phyloP scores from a whole-genome alignment of 129 eudicot genomes.

The Centrapalus pauciflorus region DNA sequence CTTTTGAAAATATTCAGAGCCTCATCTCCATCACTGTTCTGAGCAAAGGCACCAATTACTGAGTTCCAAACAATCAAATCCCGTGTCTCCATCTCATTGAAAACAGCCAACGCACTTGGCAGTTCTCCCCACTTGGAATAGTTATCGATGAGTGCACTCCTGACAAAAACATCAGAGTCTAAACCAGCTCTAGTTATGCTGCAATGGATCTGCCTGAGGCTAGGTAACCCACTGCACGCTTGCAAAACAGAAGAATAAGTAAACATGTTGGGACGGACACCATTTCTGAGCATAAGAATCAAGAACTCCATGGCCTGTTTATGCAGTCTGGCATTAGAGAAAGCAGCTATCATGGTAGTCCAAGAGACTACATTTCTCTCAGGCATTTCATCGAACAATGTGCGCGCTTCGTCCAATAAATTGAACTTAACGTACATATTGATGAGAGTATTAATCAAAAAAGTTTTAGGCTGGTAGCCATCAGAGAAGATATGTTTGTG shows the following conservation, averaged over 20 bases:
- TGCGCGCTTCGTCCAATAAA: constrained; percentile 44
- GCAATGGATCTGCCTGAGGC: constrained; percentile 58
- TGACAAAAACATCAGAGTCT: constrained; percentile 71
- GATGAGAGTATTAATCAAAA: constrained; percentile 48
- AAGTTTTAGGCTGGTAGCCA: constrained; percentile 64
- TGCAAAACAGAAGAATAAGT: constrained; percentile 64
- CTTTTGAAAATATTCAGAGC: constrained; percentile 56
- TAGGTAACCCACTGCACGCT: constrained; percentile 48
- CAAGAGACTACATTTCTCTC: constrained; percentile 74
- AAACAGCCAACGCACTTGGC: constrained; percentile 34
- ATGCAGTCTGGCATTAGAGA: constrained; percentile 37
- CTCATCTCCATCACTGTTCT: constrained; percentile 63
- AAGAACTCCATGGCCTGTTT: constrained; percentile 41
- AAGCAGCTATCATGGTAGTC: constrained; percentile 78
- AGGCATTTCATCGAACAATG: constrained; percentile 65
- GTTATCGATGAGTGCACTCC: constrained; percentile 68
- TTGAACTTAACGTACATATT: constrained; percentile 60
- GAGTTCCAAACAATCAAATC: constrained; percentile 84
- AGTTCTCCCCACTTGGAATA: constrained; percentile 76
- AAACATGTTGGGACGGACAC: constrained; percentile 58
- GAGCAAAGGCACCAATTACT: constrained; percentile 67
- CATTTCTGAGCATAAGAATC: constrained; percentile 63
- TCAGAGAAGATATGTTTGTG: constrained; percentile 53
- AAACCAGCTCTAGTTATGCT: constrained; percentile 51
- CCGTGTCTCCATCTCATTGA: constrained; percentile 50